Conservation (phyloP, 257 asterid species). For the Voacanga thouarsii region DNA sequence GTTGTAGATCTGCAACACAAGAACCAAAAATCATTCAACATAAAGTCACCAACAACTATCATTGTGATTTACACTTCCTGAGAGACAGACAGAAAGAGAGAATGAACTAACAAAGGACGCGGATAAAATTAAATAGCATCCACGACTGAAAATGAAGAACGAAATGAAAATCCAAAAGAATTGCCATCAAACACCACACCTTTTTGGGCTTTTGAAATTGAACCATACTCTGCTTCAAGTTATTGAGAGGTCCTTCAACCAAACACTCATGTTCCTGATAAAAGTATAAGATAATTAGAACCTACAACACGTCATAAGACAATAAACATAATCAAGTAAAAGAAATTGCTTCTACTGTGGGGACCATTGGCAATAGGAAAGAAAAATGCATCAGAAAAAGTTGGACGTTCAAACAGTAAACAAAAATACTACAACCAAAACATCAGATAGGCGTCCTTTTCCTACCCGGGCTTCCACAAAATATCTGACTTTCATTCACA, state of each 20-base stretch:
- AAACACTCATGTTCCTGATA: slow-evolving; percentile 90
- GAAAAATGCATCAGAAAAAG: slow-evolving; percentile 3
- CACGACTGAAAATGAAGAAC: background rate
- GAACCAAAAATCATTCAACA: slow-evolving; percentile 18
- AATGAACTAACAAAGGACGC: background rate
- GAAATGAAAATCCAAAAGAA: background rate
- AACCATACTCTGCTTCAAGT: slow-evolving; percentile 98
- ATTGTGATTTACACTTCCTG: background rate
- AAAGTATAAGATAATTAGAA: slow-evolving; percentile 17
- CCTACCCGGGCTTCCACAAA: background rate
- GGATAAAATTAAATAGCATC: background rate
- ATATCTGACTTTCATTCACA: background rate
- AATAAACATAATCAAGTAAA: background rate
- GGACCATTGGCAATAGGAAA: slow-evolving; percentile 4
- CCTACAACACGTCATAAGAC: slow-evolving; percentile 3
- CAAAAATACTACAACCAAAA: background rate
- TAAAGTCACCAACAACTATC: background rate
- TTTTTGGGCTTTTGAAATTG: slow-evolving; percentile 98
- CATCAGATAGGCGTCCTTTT: background rate
- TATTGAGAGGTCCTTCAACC: slow-evolving; percentile 98
- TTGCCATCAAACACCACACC: slow-evolving; percentile 32
- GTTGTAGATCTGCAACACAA: slow-evolving; percentile 66
- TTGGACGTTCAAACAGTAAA: background rate
- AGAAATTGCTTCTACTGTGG: background rate
- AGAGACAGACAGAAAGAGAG: background rate